Evolutionary conservation across 1,284 basidiomycete species (phyloP).

Genomic region (Coniferiporia weirii): DNA sequence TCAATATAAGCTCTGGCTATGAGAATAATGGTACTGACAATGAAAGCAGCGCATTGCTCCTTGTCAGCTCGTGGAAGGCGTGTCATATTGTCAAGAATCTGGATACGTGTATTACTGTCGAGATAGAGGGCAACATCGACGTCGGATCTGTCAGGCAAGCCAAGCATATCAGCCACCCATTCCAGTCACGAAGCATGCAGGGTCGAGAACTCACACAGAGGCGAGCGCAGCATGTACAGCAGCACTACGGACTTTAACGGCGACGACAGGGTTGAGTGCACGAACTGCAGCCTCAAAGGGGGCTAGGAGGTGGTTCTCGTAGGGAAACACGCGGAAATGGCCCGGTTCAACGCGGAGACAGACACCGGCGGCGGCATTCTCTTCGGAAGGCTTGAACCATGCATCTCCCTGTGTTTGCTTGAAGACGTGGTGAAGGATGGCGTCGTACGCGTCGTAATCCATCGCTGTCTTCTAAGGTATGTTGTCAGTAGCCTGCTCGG

Average conservation of each 20-base stretch:
- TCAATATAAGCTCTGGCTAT: background rate
- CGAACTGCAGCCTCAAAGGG: constrained; percentile 70
- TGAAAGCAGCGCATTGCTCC: constrained; percentile 81
- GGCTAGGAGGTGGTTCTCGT: constrained; percentile 52
- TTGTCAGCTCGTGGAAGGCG: constrained; percentile 68
- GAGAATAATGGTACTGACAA: constrained; percentile 38
- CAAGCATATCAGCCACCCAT: background rate
- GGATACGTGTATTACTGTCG: constrained; percentile 48
- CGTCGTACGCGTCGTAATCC: constrained; percentile 73
- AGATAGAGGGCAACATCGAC: constrained; percentile 22
- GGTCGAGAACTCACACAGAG: constrained; percentile 48
- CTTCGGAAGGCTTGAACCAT: constrained; percentile 72
- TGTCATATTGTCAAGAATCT: constrained; percentile 58
- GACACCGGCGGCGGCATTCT: constrained; percentile 65
- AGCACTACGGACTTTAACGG: constrained; percentile 73
- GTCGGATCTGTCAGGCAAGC: constrained; percentile 6
- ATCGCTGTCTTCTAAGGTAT: constrained; percentile 31
- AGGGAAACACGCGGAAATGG: constrained; percentile 64
- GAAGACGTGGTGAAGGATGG: constrained; percentile 63
- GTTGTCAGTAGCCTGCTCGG: background rate
- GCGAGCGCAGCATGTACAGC: constrained; percentile 75
- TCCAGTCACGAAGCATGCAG: constrained; percentile 4
- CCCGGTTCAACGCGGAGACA: constrained; percentile 60
- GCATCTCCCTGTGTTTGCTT: constrained; percentile 64
- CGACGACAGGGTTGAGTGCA: constrained; percentile 71